Evolutionary conservation across 805 yeast species (phyloP), one percentile per base, ranked within the genome.

Genomic region (Kregervanrija pseudodelftensis): DNA sequence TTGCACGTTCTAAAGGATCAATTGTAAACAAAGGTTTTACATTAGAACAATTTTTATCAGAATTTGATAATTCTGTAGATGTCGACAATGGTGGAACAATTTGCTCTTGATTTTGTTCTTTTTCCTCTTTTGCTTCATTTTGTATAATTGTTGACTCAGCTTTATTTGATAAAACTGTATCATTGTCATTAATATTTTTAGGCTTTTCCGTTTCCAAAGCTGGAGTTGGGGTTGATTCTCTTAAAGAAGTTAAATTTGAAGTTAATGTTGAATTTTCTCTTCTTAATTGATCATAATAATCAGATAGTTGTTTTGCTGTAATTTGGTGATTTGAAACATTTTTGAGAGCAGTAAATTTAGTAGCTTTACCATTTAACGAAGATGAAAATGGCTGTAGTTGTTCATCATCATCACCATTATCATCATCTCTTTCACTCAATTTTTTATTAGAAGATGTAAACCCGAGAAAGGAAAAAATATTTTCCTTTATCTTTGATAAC

Each of bases 1-100:
- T 55, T 3, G 67, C 60, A 37, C 68, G 51, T 40, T 62, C 66
- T 11, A 59, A 34, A 10, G 67, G 66, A 42, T 64, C 64, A n/a
- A 30, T 42, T 50, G 14, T 22, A 22, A 22, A 22, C 28, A 22
- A 22, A 5, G 28, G 28, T 7, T 22, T 22, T 7, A 8, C 7
- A 8, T 22, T 22, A 5, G 28, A 5, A 22, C 7, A 22, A 5
- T 5, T 8, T 7, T 22, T 22, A 22, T 22, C 8, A 17, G 22
- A 4, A 22, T 22, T 22, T 22, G 28, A 22, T 22, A 22, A 22
- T 7, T 22, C 28, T 22, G 28, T 22, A 8, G 28, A 22, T 5
- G 28, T 22, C 8, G 28, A 22, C 8, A 22, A 22, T 22, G 28
- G 28, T 7, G 14, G 37, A 36, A 13, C 37, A 42, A n/a, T 45